Base-by-base conservation (phyloP, 768 basidiomycete genomes). In the Royoungia palumana region DNA sequence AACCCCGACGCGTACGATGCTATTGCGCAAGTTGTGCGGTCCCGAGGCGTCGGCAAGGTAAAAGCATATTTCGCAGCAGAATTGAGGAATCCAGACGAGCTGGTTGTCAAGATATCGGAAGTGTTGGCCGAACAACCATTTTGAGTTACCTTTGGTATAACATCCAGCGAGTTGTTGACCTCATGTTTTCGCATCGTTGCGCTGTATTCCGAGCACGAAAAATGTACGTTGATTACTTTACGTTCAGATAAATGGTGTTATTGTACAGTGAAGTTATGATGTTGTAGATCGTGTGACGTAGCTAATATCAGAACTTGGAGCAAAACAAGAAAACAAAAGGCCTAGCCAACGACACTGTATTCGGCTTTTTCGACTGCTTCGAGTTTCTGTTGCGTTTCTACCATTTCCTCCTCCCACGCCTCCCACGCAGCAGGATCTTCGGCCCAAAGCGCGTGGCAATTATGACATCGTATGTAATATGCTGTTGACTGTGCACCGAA, bases 11-110 rank as follows among this genome's bases (percentile, higher is more conserved):
- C 58, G 1, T 83, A 80, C 50, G 72, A 77, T 45, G 53, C 63
- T 1, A 35, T 83, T 12, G 53, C 59, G 10, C 54, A 67, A n/a
- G 61, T 68, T 6, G 65, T 84, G 20, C 65, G 60, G 42, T 56
- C 55, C n/a, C 70, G 72, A 35, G 76, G 77, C 5, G 69, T 76
- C 6, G 52, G 63, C 4, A 73, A 73, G 0, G 55, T 57, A 36
- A 82, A 81, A 58, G 81, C 74, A 0, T 82, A 82, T 57, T 80
- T 82, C 44, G 67, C 72, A 11, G 80, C 80, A 0, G 77, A 79
- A 56, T 50, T 83, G 59, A 72, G 64, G 56, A 72, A 64, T 38
- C 64, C 67, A 39, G 67, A 79, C 40, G 73, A 75, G 55, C 51
- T 83, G 41, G 66, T 77, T 2, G 70, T 83, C 21, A 80, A 80